Evolutionary conservation across 306 rosid species (phyloP).

Genomic region (Glycyrrhiza uralensis): DNA sequence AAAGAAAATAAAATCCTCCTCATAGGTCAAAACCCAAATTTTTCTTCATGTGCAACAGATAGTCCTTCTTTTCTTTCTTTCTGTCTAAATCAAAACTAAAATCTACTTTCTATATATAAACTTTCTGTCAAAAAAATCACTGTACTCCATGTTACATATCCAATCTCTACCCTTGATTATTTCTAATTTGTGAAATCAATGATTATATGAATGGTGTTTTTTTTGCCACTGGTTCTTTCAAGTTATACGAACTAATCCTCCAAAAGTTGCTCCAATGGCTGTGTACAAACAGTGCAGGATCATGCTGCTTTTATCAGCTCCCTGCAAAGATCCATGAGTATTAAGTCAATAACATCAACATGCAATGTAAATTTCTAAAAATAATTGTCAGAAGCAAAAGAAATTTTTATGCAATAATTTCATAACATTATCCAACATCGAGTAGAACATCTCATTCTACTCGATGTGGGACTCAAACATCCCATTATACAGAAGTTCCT

Average conservation of each 20-base stretch:
- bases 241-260: background rate
- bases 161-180: constrained; percentile 14
- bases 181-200: constrained; percentile 15
- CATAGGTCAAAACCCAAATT: background rate
- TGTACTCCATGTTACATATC: constrained; percentile 14
- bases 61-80: background rate
- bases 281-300: constrained; percentile 7
- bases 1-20: too few relatives aligned
- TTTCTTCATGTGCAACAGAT: constrained; percentile 3
- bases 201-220: constrained; percentile 14
- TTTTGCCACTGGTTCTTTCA: background rate
- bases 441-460: too few relatives aligned
- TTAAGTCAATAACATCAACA: background rate
- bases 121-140: background rate
- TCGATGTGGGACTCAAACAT: too few relatives aligned
- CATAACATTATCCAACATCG: background rate
- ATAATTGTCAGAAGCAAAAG: background rate
- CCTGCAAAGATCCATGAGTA: constrained; percentile 22
- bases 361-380: background rate
- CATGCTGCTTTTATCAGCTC: background rate
- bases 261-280: background rate
- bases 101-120: constrained; percentile 12
- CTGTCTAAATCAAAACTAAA: background rate
- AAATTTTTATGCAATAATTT: background rate
- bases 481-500: too few relatives aligned